Conservation (phyloP, 148 eudicot genomes). For the Rhododendron vialii region DNA sequence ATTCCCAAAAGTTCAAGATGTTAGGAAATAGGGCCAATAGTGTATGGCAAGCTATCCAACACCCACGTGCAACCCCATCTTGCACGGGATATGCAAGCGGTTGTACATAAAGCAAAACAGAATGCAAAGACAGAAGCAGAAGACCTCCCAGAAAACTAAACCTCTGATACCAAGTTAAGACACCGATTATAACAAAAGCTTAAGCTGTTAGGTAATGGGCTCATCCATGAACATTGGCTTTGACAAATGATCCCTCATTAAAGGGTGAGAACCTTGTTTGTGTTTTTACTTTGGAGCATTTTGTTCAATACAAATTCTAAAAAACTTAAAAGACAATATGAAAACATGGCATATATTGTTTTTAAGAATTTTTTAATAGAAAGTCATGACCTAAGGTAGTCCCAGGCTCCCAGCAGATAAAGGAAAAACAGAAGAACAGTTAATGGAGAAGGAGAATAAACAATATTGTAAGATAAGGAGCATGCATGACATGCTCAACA, state of each 20-base stretch:
- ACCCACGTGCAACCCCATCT: neutral
- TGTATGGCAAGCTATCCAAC: neutral
- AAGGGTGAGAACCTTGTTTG: neutral
- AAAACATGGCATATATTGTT: neutral
- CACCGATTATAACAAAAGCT: neutral
- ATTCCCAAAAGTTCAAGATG: neutral
- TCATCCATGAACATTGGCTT: neutral
- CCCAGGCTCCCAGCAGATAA: neutral
- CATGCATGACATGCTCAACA: neutral
- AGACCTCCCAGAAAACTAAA: neutral
- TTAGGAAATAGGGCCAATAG: neutral
- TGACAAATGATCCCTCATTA: neutral
- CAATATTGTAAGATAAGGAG: neutral
- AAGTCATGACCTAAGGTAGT: neutral
- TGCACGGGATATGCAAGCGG: neutral
- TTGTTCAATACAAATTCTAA: neutral
- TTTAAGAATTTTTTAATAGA: neutral
- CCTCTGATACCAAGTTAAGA: neutral
- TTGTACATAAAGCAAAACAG: neutral
- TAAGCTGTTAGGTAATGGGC: neutral
- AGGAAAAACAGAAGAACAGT: neutral
- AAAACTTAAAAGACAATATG: neutral
- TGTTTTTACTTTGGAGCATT: conserved; percentile 2
- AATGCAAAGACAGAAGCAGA: neutral
- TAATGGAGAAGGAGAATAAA: neutral